Evolutionary conservation across 2,329 filamentous ascomycete genomes (phyloP), one percentile per base, ranked within the genome.

Genomic region (Sphaerulina musiva): DNA sequence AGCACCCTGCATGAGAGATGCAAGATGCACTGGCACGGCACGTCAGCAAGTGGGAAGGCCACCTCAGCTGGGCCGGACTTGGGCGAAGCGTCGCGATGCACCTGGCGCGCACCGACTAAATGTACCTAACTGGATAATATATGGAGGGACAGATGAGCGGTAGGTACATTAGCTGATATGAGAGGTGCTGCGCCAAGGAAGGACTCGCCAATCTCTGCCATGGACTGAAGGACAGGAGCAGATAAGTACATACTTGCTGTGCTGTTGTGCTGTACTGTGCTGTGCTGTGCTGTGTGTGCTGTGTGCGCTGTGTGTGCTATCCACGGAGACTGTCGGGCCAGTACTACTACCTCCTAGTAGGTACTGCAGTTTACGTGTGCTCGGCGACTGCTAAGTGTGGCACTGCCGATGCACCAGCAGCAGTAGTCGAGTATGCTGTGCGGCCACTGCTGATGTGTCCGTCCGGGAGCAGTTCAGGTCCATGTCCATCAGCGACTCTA

Each of bases 241-340:
- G 20, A 20, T 17, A 17, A 17, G 14, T 20, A n/a, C n/a, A n/a
- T n/a, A 20, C 20, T 20, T 20, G 20, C 20, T 3, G 20, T 20
- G 20, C 20, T 20, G 20, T 20, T 20, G 20, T 20, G 20, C 26
- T 43, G 29, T 38, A 11, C 40, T 7, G 34, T 7, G 8, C 34
- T 11, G 34, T 9, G 12, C 34, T 11, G 34, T n/a, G 12, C 34
- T 8, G 26, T 7, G 26, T 29, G 26, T 29, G 26, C 26, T 6
- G 26, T 29, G 26, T 7, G 26, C 26, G 26, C 26, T 26, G 26
- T 29, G 26, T 29, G 26, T 29, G 26, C 5, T 29, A 29, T 29
- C 31, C 14, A 38, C 48, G 48, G 48, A 51, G 48, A 51, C 40
- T 44, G 42, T 51, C 48, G 48, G 48, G 48, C 48, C n/a, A 41